Evolutionary conservation across 2,329 filamentous ascomycete species (phyloP), one percentile per base, ranked within the genome.

Genomic region (Colletotrichum sublineola): DNA sequence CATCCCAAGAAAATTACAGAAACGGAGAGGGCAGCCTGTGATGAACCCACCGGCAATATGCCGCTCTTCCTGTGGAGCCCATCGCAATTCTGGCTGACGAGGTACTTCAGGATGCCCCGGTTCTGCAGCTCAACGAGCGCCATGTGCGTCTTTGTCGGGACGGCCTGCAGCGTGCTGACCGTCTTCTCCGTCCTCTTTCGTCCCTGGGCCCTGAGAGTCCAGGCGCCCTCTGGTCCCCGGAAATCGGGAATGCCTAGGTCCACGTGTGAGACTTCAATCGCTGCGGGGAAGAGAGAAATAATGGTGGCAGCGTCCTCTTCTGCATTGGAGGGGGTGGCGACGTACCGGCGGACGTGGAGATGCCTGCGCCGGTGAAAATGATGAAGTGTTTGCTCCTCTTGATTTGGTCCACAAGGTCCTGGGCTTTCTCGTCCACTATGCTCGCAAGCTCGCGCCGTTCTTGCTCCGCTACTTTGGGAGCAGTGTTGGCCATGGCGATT

Each of bases 121-220:
- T 82, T 81, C 68, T 86, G 84, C 12, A 86, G 73, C 63, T 82
- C 82, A 0, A 86, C 81, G 1, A 86, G 78, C 0, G 84, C 84
- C 84, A 87, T 86, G 56, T 87, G 84, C 0, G 83, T 82, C 15
- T 79, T 77, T 1, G 84, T 86, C 0, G 85, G 84, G 24, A 86
- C 77, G 6, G 85, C 84, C 61, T 86, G 81, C 6, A 86, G 66
- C 0, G 83, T 84, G 55, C 76, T 83, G 12, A 79, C 79, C 0
- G 77, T 73, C 60, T 81, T 80, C 11, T 69, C 73, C 0, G 78
- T 80, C 1, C 76, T 77, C 50, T 82, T 71, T 74, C 80, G 77
- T 0, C 84, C 83, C 70, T 85, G 84, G 1, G 84, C 84, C 64
- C 79, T 77, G 1, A 85, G 76, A 1, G 84, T 86, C 85, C 84